Evolutionary conservation across 352 stramenopile genomes (phyloP), one percentile per base, ranked within the genome.

Genomic region (Globisporangium spinosum): DNA sequence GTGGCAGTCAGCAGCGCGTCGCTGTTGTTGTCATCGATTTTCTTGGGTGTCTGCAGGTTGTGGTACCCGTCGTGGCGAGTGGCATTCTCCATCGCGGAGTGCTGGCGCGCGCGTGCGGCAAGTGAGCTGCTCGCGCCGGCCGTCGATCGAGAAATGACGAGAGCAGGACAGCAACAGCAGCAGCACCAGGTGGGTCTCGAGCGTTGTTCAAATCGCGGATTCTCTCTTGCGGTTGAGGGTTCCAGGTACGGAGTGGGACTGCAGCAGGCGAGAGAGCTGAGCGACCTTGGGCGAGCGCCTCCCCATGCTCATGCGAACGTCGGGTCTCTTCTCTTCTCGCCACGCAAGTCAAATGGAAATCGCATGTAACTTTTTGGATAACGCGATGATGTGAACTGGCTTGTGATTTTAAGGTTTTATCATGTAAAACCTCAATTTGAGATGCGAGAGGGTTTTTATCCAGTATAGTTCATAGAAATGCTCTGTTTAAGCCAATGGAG

Each of bases 41-140:
- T 27, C 34, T 67, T 67, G 32, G 62, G 62, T 17, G 62, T 67
- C 62, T 35, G 6, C 49, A 67, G 23, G 29, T 23, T 56, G 29
- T 3, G 62, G 13, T 60, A 67, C 22, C 22, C 49, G 22, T 38
- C 51, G 51, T 15, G 4, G 23, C 23, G 54, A 22, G 23, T 23
- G 62, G 35, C 10, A 23, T 27, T 13, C 51, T 62, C 62, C 62
- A 67, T 67, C 4, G 20, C 13, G 13, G 15, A 22, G 8, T 5
- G 9, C 0, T 35, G 3, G 25, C 15, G 23, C 1, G 17, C 25
- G 25, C 6, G 27, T 6, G 23, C 6, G 17, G 22, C 43, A 51
- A 51, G 43, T 51, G 43, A 51, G 43, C 43, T 51, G 17, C 43
- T 51, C 17, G 15, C 43, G 17, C 43, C 43, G 43, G 17, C 43